phyloP scores from a whole-genome alignment of 139 green algal genomes.

The Pseudopediastrum boryanum region DNA sequence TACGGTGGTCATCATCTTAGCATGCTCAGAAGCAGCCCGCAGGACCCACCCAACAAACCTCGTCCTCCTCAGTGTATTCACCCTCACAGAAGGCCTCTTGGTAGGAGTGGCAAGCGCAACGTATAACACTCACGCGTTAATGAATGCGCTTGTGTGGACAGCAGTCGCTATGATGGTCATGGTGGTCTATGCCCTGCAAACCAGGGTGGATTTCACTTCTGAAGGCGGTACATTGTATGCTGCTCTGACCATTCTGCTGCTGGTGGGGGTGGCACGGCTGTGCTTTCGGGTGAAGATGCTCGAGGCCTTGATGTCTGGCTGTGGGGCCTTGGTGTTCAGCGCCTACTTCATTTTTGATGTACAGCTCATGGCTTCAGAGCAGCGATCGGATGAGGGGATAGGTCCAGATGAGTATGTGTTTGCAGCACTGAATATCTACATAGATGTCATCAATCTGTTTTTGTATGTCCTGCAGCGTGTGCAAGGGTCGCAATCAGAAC shows the following conservation, averaged over 20 bases:
- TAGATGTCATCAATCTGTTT: conserved; percentile 63
- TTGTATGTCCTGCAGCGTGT: conserved; percentile 56
- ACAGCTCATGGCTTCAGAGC: background rate
- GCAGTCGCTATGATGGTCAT: conserved; percentile 30
- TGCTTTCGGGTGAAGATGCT: conserved; percentile 14
- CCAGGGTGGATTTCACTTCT: conserved; percentile 44
- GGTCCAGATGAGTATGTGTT: conserved; percentile 55
- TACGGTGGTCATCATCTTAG: conserved; percentile 10
- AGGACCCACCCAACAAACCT: conserved; percentile 15
- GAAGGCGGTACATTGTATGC: conserved; percentile 39
- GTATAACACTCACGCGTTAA: conserved; percentile 19
- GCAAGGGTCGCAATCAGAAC: too few species aligned
- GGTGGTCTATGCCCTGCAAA: conserved; percentile 42
- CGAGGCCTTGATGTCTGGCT: conserved; percentile 12
- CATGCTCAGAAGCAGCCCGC: conserved; percentile 20
- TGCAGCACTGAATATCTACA: conserved; percentile 52
- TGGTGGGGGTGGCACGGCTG: conserved; percentile 27
- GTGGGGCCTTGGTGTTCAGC: conserved; percentile 45
- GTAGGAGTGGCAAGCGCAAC: conserved; percentile 19
- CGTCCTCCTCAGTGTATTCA: conserved; percentile 29
- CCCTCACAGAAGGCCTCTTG: conserved; percentile 11
- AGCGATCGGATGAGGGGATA: conserved; percentile 11
- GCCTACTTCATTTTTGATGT: conserved; percentile 47
- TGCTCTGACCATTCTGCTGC: conserved; percentile 31
- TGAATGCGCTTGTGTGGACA: conserved; percentile 32